phyloP scores from a whole-genome alignment of 108 stramenopile genomes.

The Cyclostephanos invisitatus region DNA sequence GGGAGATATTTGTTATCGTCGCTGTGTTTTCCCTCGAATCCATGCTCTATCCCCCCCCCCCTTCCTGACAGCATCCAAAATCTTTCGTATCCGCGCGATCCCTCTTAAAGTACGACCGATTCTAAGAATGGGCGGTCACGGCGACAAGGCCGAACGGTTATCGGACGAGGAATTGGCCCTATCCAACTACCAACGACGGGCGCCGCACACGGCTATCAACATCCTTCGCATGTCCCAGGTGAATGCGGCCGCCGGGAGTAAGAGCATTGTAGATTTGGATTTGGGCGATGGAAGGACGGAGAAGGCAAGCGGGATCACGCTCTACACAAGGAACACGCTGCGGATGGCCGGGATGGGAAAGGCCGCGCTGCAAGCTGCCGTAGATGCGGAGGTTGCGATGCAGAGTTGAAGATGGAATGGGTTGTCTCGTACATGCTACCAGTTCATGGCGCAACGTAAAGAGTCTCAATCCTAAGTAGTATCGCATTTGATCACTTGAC shows the following conservation, averaged over 20 bases:
- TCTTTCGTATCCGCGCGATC: not conserved
- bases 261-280: slow-evolving; percentile 56
- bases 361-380: slow-evolving; percentile 41
- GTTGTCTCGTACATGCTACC: not conserved
- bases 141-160: slow-evolving; percentile 42
- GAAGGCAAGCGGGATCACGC: slow-evolving; percentile 58
- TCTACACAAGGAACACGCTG: slow-evolving; percentile 58
- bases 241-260: slow-evolving; percentile 42
- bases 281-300: slow-evolving; percentile 54
- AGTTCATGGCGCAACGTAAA: too few relatives aligned
- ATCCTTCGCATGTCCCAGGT: slow-evolving; percentile 58
- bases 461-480: not conserved
- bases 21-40: not conserved
- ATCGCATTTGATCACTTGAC: not conserved
- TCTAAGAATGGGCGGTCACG: slow-evolving; percentile 56
- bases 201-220: slow-evolving; percentile 72
- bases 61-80: not conserved
- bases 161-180: slow-evolving; percentile 59
- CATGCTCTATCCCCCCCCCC: not conserved
- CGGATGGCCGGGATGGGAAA: slow-evolving; percentile 51
- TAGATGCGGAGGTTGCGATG: slow-evolving; percentile 54
- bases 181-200: slow-evolving; percentile 66
- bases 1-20: too few relatives aligned
- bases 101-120: slow-evolving; percentile 47
- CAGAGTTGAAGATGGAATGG: slow-evolving; percentile 9